Conservation (phyloP, 768 basidiomycete species). For the Imleria badia region DNA sequence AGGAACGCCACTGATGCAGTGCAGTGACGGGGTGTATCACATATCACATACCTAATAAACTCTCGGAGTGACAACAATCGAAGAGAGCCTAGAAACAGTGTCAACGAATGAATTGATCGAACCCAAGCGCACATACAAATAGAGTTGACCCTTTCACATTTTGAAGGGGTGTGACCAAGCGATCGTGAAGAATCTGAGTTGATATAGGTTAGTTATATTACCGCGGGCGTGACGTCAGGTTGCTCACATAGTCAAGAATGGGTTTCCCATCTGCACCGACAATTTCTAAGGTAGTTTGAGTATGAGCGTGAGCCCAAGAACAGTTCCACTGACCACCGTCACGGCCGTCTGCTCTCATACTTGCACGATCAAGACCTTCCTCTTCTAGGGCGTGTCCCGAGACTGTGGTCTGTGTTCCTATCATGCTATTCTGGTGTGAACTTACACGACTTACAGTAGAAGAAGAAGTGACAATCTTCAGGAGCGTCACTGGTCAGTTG, state of each 20-base stretch:
- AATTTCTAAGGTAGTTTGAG: constrained; percentile 17
- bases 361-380: constrained; percentile 25
- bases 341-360: constrained; percentile 44
- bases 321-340: constrained; percentile 42
- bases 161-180: constrained; percentile 19
- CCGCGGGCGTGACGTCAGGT: background rate
- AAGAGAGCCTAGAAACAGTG: constrained; percentile 21
- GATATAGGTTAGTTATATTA: background rate
- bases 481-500: constrained; percentile 41
- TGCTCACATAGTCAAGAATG: constrained; percentile 26
- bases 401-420: constrained; percentile 2
- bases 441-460: constrained; percentile 46
- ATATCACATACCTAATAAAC: constrained; percentile 19
- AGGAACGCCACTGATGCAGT: background rate
- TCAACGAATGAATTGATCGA: background rate
- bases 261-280: constrained; percentile 16
- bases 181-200: constrained; percentile 20
- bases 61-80: constrained; percentile 33
- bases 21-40: background rate
- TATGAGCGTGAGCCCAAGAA: background rate
- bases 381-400: constrained; percentile 25
- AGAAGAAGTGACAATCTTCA: constrained; percentile 49
- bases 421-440: background rate
- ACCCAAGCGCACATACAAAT: constrained; percentile 11
- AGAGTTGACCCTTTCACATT: constrained; percentile 18